phyloP scores from a whole-genome alignment of 176 grass and related monocot species.

The Oropetium thomaeum region DNA sequence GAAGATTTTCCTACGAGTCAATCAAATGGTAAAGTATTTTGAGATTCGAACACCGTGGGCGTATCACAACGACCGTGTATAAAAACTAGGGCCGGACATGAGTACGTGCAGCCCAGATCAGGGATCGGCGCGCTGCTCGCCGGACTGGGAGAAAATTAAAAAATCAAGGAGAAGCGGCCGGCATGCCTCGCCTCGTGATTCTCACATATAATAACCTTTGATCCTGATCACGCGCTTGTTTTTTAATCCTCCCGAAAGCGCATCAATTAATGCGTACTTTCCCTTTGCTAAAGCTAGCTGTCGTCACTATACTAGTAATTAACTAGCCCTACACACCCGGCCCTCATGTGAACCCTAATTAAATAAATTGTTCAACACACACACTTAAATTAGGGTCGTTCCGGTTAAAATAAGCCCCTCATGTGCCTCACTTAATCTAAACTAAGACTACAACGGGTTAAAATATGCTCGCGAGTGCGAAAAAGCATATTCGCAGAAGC shows the following conservation, averaged over 20 bases:
- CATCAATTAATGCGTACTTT: not conserved
- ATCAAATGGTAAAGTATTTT: not conserved
- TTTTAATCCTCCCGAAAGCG: conserved; percentile 6
- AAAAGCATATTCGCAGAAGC: not conserved
- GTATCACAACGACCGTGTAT: not conserved
- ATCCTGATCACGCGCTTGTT: not conserved
- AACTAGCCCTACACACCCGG: not conserved
- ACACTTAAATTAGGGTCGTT: no score
- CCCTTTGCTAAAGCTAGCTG: conserved; percentile 9
- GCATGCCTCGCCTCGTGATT: not conserved
- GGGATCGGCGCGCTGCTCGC: not conserved
- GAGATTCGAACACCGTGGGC: not conserved
- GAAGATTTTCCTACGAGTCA: not conserved
- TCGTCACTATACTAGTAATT: no score
- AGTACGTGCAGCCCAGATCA: conserved; percentile 17
- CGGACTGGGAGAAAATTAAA: no score
- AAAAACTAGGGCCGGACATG: not conserved
- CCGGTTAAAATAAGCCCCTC: not conserved
- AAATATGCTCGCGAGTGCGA: no score
- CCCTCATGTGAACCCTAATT: conserved; percentile 19
- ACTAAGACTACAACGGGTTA: conserved; percentile 31
- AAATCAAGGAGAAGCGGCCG: no score
- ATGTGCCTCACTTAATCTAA: conserved; percentile 14
- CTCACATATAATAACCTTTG: not conserved
- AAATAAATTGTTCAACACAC: no score